Evolutionary conservation across 176 grass and related monocot species (phyloP).

Genomic region (Cymbopogon citratus): DNA sequence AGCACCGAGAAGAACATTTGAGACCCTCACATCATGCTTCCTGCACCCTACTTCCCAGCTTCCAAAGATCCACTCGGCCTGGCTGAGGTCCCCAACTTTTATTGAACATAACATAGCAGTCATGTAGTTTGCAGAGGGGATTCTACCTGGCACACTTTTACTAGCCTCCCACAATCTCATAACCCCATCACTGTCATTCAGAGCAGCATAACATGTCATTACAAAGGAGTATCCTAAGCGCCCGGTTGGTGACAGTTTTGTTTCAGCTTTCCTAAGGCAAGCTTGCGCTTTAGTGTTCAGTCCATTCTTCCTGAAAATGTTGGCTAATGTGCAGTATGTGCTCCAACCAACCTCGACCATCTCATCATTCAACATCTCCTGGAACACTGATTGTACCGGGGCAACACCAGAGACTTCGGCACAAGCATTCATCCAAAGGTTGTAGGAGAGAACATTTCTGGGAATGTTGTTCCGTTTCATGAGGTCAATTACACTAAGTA

Average conservation of each 20-base stretch:
- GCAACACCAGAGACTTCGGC: conserved; percentile 40
- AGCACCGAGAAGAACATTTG: conserved; percentile 80
- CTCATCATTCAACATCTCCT: conserved; percentile 69
- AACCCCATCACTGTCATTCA: conserved; percentile 54
- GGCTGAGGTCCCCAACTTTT: conserved; percentile 57
- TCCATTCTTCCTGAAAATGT: conserved; percentile 52
- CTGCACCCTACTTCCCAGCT: conserved; percentile 49
- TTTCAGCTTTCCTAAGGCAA: conserved; percentile 61
- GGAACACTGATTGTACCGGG: conserved; percentile 41
- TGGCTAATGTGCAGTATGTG: conserved; percentile 66
- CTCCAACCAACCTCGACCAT: conserved; percentile 83
- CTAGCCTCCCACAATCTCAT: conserved; percentile 68
- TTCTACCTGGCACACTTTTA: conserved; percentile 64
- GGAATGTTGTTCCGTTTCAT: conserved; percentile 44
- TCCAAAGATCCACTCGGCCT: conserved; percentile 66
- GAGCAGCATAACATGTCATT: conserved; percentile 77
- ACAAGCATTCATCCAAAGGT: conserved; percentile 69
- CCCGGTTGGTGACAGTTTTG: conserved; percentile 51
- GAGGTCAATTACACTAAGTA: conserved; percentile 28
- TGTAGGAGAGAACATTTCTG: conserved; percentile 63
- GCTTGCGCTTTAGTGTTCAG: conserved; percentile 37
- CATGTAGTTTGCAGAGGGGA: conserved; percentile 61
- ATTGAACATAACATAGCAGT: conserved; percentile 53
- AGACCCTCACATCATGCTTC: conserved; percentile 35
- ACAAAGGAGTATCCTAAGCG: conserved; percentile 68